Evolutionary conservation across 257 asterid genomes (phyloP).

Genomic region (Nicotiana noctiflora): DNA sequence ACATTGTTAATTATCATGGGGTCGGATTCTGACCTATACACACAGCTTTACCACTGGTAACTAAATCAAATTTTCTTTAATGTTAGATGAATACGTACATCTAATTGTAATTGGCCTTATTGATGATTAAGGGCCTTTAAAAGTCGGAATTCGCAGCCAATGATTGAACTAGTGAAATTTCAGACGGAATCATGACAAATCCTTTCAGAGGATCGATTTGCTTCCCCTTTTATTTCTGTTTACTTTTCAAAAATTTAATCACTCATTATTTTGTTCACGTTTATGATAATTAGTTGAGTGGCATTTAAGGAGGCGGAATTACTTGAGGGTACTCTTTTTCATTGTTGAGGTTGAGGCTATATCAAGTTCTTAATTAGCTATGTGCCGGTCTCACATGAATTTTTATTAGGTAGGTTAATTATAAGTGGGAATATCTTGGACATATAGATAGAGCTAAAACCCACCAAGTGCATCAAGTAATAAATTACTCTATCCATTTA

Average conservation of each 20-base stretch:
- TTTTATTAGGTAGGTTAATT: not conserved
- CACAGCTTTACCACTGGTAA: too few relatives aligned
- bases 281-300: not conserved
- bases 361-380: not conserved
- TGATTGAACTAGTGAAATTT: not conserved
- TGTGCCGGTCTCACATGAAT: not conserved
- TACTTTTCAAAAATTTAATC: too few relatives aligned
- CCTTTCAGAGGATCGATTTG: not conserved
- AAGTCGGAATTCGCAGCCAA: not conserved
- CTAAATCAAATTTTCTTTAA: too few relatives aligned
- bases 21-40: too few relatives aligned
- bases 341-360: not conserved
- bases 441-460: not conserved
- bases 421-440: not conserved
- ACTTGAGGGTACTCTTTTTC: not conserved
- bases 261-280: not conserved
- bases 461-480: not conserved
- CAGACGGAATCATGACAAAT: too few relatives aligned
- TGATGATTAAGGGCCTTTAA: too few relatives aligned
- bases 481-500: not conserved
- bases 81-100: too few relatives aligned
- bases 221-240: not conserved
- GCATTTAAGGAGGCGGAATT: not conserved
- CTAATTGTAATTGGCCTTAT: too few relatives aligned
- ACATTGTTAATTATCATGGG: too few relatives aligned